Percentiles rank a stretch among this genome's conserved stretches.
These are phyloP conservation scores for Talaromyces sp. DNA, from an alignment of 2,329 filamentous ascomycete species.

Conservation along the genomic window DNA sequence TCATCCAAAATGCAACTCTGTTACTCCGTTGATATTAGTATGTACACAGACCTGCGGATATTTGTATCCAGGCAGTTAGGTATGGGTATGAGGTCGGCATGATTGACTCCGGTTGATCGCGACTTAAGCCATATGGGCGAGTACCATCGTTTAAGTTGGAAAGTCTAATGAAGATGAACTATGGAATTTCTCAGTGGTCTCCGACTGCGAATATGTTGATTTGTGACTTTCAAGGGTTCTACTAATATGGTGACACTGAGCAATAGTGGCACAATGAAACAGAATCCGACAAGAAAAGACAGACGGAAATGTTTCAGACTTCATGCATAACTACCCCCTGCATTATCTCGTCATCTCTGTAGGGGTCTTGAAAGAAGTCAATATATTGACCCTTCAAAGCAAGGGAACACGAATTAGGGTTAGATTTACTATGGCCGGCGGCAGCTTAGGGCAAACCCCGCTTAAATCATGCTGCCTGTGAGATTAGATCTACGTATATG, in stretches of 20 bases:
- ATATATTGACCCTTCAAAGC: not conserved
- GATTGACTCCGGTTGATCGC: not conserved
- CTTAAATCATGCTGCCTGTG: not conserved
- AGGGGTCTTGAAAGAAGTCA: not conserved
- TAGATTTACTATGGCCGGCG: not conserved
- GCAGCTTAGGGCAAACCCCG: constrained; percentile 8
- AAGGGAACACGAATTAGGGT: not conserved
- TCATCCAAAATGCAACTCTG: not conserved
- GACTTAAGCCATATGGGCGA: not conserved
- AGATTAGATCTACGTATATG: not conserved
- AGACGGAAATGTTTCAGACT: not conserved
- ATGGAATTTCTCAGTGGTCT: not conserved
- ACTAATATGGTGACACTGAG: not conserved
- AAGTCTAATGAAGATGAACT: not conserved
- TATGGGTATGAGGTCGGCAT: not conserved
- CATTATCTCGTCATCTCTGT: not conserved
- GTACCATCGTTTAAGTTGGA: not conserved
- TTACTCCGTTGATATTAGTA: not conserved
- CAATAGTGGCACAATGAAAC: not conserved
- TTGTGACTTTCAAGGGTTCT: not conserved
- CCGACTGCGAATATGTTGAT: not conserved
- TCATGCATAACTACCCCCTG: not conserved
- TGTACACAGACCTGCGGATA: not conserved
- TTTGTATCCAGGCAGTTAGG: not conserved
- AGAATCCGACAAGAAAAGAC: not conserved